These are phyloP conservation scores for Globisporangium splendens DNA, from an alignment of 352 stramenopile species.

Conservation along the genomic window DNA sequence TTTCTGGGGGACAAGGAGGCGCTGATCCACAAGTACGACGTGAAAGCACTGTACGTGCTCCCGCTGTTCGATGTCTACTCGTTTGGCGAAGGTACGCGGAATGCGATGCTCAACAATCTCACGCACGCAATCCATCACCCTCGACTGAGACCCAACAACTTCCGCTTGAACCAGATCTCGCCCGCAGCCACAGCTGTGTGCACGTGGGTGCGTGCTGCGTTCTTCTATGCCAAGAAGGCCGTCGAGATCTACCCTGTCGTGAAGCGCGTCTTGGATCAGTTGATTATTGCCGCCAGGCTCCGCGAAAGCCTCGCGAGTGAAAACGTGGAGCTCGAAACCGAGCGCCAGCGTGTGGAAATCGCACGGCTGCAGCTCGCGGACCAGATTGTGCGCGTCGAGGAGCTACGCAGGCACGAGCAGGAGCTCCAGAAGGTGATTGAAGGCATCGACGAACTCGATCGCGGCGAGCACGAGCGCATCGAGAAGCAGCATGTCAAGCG, in stretches of 20 bases:
- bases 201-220: slow-evolving; percentile 68
- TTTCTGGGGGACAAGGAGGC: slow-evolving; percentile 74
- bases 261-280: slow-evolving; percentile 47
- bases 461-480: slow-evolving; percentile 49
- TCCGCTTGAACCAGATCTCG: slow-evolving; percentile 55
- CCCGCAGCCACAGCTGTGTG: slow-evolving; percentile 59
- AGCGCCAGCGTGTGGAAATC: slow-evolving; percentile 16
- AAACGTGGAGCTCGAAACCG: slow-evolving; percentile 20
- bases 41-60: slow-evolving; percentile 77
- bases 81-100: slow-evolving; percentile 62
- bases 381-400: slow-evolving; percentile 6
- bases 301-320: slow-evolving; percentile 27
- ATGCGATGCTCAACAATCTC: slow-evolving; percentile 51
- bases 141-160: slow-evolving; percentile 57
- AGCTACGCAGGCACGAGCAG: slow-evolving; percentile 13
- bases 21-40: slow-evolving; percentile 70
- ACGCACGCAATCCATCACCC: slow-evolving; percentile 76
- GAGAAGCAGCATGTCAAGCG: slow-evolving; percentile 58
- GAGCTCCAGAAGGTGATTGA: slow-evolving; percentile 54
- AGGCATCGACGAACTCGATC: slow-evolving; percentile 62
- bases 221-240: slow-evolving; percentile 62
- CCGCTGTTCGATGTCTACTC: slow-evolving; percentile 82
- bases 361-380: slow-evolving; percentile 16
- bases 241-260: slow-evolving; percentile 66
- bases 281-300: slow-evolving; percentile 51